Conservation (phyloP, 2,329 filamentous ascomycete species). For the Aspergillus caelatus region DNA sequence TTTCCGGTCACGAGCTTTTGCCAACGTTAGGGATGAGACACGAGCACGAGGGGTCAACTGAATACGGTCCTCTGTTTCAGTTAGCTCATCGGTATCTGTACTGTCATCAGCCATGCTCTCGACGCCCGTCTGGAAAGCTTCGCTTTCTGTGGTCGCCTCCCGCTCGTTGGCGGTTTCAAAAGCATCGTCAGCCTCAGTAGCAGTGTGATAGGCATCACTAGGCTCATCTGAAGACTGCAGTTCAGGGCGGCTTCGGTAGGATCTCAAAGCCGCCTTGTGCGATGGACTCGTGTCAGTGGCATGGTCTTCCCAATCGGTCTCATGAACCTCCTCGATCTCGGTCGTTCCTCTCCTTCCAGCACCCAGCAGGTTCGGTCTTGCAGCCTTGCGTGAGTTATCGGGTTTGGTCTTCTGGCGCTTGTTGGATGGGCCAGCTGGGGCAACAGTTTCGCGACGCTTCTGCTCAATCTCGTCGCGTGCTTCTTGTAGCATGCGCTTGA, state of each 20-base stretch:
- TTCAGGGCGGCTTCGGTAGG: constrained; percentile 30
- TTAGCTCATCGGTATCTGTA: constrained; percentile 69
- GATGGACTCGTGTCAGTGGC: constrained; percentile 62
- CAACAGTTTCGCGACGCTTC: constrained; percentile 58
- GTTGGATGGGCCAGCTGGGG: constrained; percentile 39
- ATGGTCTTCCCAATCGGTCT: constrained; percentile 90
- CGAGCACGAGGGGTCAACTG: constrained; percentile 42
- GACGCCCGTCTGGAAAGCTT: constrained; percentile 91
- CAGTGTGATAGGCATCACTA: constrained; percentile 76
- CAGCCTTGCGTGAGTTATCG: constrained; percentile 75
- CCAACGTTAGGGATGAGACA: constrained; percentile 42
- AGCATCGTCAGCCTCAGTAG: constrained; percentile 70
- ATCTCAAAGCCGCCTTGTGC: constrained; percentile 40
- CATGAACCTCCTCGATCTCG: constrained; percentile 72
- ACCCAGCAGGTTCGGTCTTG: constrained; percentile 73
- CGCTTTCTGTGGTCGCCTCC: constrained; percentile 76
- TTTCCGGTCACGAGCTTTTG: constrained; percentile 58
- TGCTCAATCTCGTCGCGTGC: constrained; percentile 86
- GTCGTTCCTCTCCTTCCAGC: constrained; percentile 72
- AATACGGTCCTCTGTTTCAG: constrained; percentile 74
- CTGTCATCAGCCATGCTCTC: constrained; percentile 72
- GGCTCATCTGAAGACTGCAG: constrained; percentile 48
- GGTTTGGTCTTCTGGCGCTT: constrained; percentile 66
- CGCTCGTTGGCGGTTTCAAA: constrained; percentile 80
- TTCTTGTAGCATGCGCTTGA: constrained; percentile 93